A percentile compares a stretch with the other conserved stretches of the same genome.
Evolutionary conservation across 2,329 filamentous ascomycete species (phyloP).

Genomic region (Cyphellophora europaea): DNA sequence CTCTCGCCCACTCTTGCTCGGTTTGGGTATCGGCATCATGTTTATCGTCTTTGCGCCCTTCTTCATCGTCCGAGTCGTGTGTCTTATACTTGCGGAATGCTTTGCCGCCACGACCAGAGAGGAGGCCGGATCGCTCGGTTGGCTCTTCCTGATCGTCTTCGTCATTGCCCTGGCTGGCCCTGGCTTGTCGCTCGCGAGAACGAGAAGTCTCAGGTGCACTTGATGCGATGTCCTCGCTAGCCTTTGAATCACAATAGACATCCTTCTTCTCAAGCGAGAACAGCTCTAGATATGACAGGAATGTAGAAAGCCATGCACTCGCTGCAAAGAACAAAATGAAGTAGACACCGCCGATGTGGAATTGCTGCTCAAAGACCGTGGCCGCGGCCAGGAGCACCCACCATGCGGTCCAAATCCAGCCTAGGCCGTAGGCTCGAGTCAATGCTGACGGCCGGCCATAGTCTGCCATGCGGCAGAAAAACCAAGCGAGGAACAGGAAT

Average conservation of each 20-base stretch:
- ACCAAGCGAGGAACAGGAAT: conserved; percentile 76
- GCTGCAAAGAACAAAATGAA: conserved; percentile 72
- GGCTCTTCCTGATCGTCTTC: conserved; percentile 26
- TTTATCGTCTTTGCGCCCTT: conserved; percentile 15
- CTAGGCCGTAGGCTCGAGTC: conserved; percentile 66
- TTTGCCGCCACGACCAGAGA: conserved; percentile 11
- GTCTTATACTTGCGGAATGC: conserved; percentile 17
- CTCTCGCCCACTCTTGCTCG: conserved; percentile 79
- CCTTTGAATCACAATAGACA: conserved; percentile 54
- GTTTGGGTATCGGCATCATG: conserved; percentile 19
- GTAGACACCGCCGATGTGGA: conserved; percentile 67
- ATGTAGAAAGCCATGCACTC: conserved; percentile 61
- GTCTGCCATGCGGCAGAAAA: conserved; percentile 67
- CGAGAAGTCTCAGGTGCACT: conserved; percentile 24
- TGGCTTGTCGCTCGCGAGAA: conserved; percentile 8
- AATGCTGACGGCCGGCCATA: conserved; percentile 77
- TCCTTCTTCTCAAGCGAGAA: conserved; percentile 65
- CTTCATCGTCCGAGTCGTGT: conserved; percentile 14
- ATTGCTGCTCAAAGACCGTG: conserved; percentile 67
- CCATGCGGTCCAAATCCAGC: conserved; percentile 72
- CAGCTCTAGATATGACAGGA: conserved; percentile 70
- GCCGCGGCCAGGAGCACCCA: conserved; percentile 65
- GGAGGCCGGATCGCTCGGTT: conserved; percentile 14
- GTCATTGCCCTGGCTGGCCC: conserved; percentile 24
- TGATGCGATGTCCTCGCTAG: conserved; percentile 30